phyloP scores from a whole-genome alignment of 805 yeast genomes.

The Brettanomyces nanus region DNA sequence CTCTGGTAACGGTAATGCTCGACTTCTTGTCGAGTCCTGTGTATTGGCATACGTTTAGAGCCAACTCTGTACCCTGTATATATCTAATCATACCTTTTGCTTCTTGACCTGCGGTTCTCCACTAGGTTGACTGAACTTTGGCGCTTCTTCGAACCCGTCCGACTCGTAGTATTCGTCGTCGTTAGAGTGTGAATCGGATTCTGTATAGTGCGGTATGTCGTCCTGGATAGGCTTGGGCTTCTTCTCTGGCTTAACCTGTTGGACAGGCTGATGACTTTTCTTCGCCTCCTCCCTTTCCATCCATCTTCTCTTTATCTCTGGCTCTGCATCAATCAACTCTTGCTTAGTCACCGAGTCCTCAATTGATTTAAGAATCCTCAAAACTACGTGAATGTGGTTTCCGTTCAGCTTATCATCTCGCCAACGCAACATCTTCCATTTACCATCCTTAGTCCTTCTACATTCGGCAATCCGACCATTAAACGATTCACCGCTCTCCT shows the following conservation, averaged over 20 bases:
- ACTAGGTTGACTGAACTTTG: slow-evolving; percentile 12
- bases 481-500: slow-evolving; percentile 65
- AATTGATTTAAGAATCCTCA: slow-evolving; percentile 75
- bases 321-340: slow-evolving; percentile 55
- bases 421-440: slow-evolving; percentile 82
- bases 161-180: slow-evolving; percentile 24
- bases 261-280: slow-evolving; percentile 7
- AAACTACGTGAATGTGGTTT: slow-evolving; percentile 74
- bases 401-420: slow-evolving; percentile 90
- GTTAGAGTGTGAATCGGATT: background rate
- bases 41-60: slow-evolving; percentile 24
- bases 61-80: slow-evolving; percentile 8
- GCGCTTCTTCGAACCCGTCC: slow-evolving; percentile 30
- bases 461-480: slow-evolving; percentile 89
- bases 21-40: slow-evolving; percentile 37
- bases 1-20: slow-evolving; percentile 63
- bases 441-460: slow-evolving; percentile 52
- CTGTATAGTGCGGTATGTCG: background rate
- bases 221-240: background rate
- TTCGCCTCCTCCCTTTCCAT: slow-evolving; percentile 39
- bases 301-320: slow-evolving; percentile 54
- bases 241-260: background rate
- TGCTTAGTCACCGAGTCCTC: slow-evolving; percentile 78
- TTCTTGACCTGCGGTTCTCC: slow-evolving; percentile 5
- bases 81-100: background rate